Evolutionary conservation across 1,139 yeast genomes (phyloP).

Genomic region (Wickerhamomyces sp.): DNA sequence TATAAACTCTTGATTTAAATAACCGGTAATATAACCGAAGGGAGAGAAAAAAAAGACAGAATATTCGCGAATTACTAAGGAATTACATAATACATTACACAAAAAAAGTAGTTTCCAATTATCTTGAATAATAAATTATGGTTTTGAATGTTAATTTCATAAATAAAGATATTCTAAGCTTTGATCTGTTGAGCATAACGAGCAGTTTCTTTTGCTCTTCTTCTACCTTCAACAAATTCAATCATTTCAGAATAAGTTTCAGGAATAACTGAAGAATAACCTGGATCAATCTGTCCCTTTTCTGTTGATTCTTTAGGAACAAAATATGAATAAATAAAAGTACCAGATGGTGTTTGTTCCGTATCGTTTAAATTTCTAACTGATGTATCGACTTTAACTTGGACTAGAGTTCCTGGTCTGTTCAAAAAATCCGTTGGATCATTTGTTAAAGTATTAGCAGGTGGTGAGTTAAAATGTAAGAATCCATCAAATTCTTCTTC

Average conservation of each 20-base stretch:
- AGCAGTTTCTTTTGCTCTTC: slow-evolving; percentile 84
- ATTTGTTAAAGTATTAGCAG: slow-evolving; percentile 49
- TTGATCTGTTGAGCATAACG: slow-evolving; percentile 47
- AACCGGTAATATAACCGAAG: no score
- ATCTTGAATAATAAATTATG: no score
- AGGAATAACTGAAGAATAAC: slow-evolving; percentile 70
- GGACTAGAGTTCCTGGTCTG: slow-evolving; percentile 82
- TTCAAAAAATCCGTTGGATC: slow-evolving; percentile 58
- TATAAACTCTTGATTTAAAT: no score
- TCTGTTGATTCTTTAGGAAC: slow-evolving; percentile 54
- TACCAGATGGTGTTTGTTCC: slow-evolving; percentile 67
- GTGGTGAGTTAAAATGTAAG: slow-evolving; percentile 45
- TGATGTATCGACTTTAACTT: slow-evolving; percentile 80
- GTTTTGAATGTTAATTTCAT: no score
- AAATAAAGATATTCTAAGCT: no score
- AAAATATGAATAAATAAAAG: slow-evolving; percentile 83
- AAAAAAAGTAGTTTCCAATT: no score
- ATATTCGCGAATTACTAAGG: no score
- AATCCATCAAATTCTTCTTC: slow-evolving; percentile 23
- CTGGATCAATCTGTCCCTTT: slow-evolving; percentile 32
- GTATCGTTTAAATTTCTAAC: slow-evolving; percentile 64
- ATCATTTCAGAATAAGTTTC: slow-evolving; percentile 90
- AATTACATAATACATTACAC: no score
- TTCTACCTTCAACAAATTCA: slow-evolving; percentile 82
- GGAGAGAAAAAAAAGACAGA: no score